A percentile compares a stretch with the other conserved stretches of the same genome.
These are phyloP conservation scores for Phlyctochytrium arcticum DNA, from an alignment of 192 early-diverging fungal genomes.

Conservation along the genomic window DNA sequence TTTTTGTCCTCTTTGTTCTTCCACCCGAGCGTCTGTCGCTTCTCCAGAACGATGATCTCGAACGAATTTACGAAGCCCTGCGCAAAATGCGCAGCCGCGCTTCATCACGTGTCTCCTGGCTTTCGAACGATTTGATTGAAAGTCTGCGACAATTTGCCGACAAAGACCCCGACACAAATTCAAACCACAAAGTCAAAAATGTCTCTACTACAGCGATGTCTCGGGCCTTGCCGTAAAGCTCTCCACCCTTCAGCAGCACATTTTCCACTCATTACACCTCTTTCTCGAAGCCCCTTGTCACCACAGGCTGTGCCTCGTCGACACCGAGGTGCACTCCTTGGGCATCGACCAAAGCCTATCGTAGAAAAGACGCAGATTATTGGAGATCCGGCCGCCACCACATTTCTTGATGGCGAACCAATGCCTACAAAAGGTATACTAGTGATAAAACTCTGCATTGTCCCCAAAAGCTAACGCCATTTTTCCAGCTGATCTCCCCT, in stretches of 20 bases:
- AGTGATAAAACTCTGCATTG: neutral
- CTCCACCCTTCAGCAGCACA: neutral
- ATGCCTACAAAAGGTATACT: neutral
- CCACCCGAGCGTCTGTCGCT: no score
- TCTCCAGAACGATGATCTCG: no score
- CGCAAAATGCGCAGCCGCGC: no score
- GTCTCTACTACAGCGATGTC: neutral
- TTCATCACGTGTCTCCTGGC: no score
- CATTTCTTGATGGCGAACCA: neutral
- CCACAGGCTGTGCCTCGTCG: neutral
- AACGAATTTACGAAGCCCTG: no score
- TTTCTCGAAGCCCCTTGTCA: neutral
- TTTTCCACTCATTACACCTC: neutral
- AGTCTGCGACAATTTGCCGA: no score
- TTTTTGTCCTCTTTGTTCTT: no score
- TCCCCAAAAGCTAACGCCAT: neutral
- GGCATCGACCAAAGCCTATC: conserved; percentile 9
- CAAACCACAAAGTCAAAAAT: neutral
- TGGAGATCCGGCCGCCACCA: conserved; percentile 2
- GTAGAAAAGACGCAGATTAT: conserved; percentile 11
- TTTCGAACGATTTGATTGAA: no score
- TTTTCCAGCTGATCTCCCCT: conserved; percentile 16
- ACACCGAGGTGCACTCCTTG: conserved; percentile 19
- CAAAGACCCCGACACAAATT: no score
- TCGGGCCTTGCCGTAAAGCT: neutral